phyloP scores from a whole-genome alignment of 73 alveolate genomes.

The Effrenium voratum region DNA sequence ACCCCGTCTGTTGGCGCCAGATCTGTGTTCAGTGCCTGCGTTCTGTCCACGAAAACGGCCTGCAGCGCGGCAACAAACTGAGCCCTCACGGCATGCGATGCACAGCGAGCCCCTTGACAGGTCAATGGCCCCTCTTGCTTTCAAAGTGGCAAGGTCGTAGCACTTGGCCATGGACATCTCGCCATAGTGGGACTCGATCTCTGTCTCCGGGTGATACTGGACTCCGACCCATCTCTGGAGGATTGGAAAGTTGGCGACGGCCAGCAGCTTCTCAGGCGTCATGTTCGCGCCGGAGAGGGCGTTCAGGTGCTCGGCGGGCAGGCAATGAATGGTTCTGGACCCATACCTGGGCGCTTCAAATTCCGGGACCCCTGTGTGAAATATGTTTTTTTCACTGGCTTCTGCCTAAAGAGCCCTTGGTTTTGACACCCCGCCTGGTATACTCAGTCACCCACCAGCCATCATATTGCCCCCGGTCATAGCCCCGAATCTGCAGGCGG shows the following conservation, averaged over 20 bases:
- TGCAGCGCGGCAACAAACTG: neutral
- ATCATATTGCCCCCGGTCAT: conserved; percentile 81
- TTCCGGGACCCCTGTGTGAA: no score
- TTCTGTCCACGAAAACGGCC: conserved; percentile 81
- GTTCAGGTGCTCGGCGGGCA: conserved; percentile 59
- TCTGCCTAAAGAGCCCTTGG: no score
- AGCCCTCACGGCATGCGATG: neutral
- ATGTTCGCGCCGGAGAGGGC: conserved; percentile 39
- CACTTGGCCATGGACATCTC: conserved; percentile 72
- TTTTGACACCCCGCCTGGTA: no score
- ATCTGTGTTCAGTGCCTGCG: conserved; percentile 49
- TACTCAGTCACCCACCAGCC: conserved; percentile 85
- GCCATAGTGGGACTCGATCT: conserved; percentile 88
- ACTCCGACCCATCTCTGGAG: conserved; percentile 91
- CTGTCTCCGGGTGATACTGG: conserved; percentile 85
- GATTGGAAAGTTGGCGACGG: conserved; percentile 71
- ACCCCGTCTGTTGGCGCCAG: conserved; percentile 36
- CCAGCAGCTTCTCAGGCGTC: conserved; percentile 60
- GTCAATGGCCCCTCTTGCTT: neutral
- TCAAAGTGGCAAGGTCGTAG: conserved; percentile 52
- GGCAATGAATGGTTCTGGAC: conserved; percentile 64
- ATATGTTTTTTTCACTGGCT: no score
- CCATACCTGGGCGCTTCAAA: no score
- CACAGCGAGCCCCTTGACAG: neutral
- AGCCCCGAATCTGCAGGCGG: conserved; percentile 84